Percentiles rank a stretch among this genome's conserved stretches.
These are phyloP conservation scores for Trichoderma atrobrunneum DNA, from an alignment of 2,329 filamentous ascomycete genomes.

Conservation along the genomic window DNA sequence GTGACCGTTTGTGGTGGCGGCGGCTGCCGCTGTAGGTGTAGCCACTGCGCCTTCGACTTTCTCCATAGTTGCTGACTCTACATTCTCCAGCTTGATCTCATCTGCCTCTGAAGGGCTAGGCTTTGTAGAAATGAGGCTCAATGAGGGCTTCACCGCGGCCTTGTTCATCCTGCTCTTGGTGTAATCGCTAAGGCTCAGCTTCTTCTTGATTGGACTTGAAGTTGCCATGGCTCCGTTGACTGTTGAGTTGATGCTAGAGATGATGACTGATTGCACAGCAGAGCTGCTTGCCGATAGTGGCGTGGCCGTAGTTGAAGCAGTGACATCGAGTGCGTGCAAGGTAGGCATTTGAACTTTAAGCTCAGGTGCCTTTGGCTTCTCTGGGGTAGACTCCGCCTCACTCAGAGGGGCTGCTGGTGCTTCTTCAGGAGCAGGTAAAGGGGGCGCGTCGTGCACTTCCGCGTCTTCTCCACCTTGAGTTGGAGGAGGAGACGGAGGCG, in stretches of 20 bases:
- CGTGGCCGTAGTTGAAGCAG: conserved; percentile 39
- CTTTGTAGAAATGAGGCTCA: conserved; percentile 30
- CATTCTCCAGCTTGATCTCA: conserved; percentile 37
- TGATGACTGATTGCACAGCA: conserved; percentile 51
- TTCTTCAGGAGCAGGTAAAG: background rate
- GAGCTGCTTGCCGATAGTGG: conserved; percentile 47
- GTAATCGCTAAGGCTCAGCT: conserved; percentile 65
- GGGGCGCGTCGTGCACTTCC: conserved; percentile 31
- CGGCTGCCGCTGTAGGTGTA: conserved; percentile 24
- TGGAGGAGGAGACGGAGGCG: conserved; percentile 26
- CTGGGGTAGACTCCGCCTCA: background rate
- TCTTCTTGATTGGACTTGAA: conserved; percentile 64
- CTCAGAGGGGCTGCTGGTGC: conserved; percentile 28
- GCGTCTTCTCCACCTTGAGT: conserved; percentile 27
- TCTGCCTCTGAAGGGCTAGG: conserved; percentile 36
- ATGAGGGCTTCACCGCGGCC: conserved; percentile 40
- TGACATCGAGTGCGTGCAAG: conserved; percentile 49
- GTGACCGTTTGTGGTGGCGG: conserved; percentile 28
- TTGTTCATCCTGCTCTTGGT: conserved; percentile 58
- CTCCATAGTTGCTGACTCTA: conserved; percentile 31
- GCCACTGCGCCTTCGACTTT: conserved; percentile 29
- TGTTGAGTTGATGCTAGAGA: conserved; percentile 39
- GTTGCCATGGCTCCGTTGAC: conserved; percentile 45
- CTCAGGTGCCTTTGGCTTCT: conserved; percentile 44
- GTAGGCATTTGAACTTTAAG: conserved; percentile 57